Conservation (phyloP, 257 asterid genomes). For the Agastache rugosa region DNA sequence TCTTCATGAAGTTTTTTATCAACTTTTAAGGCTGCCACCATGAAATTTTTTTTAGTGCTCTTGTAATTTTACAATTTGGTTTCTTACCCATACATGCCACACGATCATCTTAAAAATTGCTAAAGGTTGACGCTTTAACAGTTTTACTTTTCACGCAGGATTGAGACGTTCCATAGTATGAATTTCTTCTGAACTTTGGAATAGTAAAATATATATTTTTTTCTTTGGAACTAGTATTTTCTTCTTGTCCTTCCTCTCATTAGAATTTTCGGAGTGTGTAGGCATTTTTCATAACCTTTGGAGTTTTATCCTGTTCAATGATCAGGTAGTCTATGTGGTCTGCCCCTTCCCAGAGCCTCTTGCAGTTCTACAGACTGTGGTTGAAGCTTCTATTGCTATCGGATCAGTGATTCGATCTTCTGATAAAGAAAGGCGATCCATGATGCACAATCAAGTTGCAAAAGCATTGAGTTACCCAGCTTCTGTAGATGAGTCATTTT, state of each 20-base stretch:
- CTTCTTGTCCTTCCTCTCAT: constrained; percentile 12
- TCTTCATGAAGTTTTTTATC: too few species aligned
- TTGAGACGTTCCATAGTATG: constrained; percentile 2
- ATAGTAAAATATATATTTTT: constrained; percentile 3
- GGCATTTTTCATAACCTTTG: constrained; percentile 27
- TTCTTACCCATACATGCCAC: constrained; percentile 19
- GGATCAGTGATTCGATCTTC: constrained; percentile 90
- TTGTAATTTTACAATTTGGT: constrained; percentile 24
- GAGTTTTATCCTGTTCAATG: constrained; percentile 30
- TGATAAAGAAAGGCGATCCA: constrained; percentile 88
- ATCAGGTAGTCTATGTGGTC: constrained; percentile 93
- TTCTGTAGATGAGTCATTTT: constrained; percentile 84
- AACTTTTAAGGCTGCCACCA: too few species aligned
- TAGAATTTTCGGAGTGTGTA: neutral
- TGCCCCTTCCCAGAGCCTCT: constrained; percentile 99
- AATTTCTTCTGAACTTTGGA: neutral
- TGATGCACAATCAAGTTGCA: constrained; percentile 94
- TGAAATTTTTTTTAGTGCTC: constrained; percentile 20
- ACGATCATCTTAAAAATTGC: constrained; percentile 24
- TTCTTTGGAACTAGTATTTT: constrained; percentile 11
- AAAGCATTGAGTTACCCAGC: constrained; percentile 91
- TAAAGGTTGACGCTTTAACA: constrained; percentile 12
- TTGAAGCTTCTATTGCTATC: constrained; percentile 88
- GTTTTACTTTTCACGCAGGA: neutral
- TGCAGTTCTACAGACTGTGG: constrained; percentile 87